Evolutionary conservation across 1,284 basidiomycete genomes (phyloP), one percentile per base, ranked within the genome.

Genomic region (Cryptococcus hybrid): DNA sequence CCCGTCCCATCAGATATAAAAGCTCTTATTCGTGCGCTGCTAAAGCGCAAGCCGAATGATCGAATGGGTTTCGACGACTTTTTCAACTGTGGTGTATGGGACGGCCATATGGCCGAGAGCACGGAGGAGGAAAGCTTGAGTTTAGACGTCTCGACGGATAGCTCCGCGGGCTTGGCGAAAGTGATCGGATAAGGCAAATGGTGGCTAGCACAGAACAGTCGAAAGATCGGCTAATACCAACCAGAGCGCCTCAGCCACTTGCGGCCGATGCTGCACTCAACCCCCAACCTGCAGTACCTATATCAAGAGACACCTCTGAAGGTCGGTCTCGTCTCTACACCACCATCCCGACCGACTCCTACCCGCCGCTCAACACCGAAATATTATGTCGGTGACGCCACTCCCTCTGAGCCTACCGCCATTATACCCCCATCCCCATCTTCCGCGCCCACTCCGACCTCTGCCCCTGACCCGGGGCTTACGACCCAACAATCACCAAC

Each of bases 31-130:
- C 84, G 92, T 3, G 78, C 81, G 18, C 80, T 99, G 47, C 81
- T 99, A 47, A 93, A 89, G 75, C 86, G 90, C 39, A 85, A 88
- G 45, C 92, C 95, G 0, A 84, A 83, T 0, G 89, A 97, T 71
- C 84, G 96, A 3, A 88, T 92, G 53, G 87, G 84, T 60, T 99
- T 95, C 68, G 90, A 95, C 9, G 90, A 93, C 50, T 97, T 98
- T 78, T 99, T 99, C 72, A 81, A 82, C 45, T 88, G 86, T 62
- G 83, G 82, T n/a, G 90, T 90, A 6, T 82, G 92, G 70, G 86
- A 85, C n/a, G 88, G 86, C 61, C 87, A 85, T 46, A 90, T 88
- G 78, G 88, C 82, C 74, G 65, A 83, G 79, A 63, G 61, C 4
- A 66, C 65, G n/a, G 70, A 66, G 13, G 69, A 70, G 51, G 67